Evolutionary conservation across 164 flowering plant species (phyloP), one percentile per base, ranked within the genome.

Genomic region (Liquidambar formosana): DNA sequence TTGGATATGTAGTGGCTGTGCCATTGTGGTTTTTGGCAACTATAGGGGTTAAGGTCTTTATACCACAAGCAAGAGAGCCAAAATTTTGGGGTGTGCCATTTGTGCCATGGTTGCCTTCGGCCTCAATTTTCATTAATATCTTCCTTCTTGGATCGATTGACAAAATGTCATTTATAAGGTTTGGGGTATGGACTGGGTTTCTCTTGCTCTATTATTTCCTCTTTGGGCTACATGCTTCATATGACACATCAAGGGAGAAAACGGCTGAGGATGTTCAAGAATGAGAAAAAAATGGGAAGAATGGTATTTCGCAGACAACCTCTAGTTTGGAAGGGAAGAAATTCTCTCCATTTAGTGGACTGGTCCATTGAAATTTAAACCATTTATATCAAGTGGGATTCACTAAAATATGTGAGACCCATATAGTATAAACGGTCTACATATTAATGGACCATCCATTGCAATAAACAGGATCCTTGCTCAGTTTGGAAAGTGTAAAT

Each of bases 31-130:
- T 80, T n/a, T 25, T 79, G 9, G 69, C 78, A 0, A 89, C 94
- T 0, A 22, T 74, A 0, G 82, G 72, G 12, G 52, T 89, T 0
- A n/a, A 27, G 51, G 0, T 76, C 1, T 62, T 76, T 19, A 87
- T 85, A 11, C 81, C 80, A 0, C 76, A 81, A 4, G 91, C 89
- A 0, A 73, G 85, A 22, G 18, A 21, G 0, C 86, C 91, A 0
- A 84, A 80, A 63, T 65, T 76, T 16, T 83, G 88, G 92, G 78
- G 88, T 10, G 78, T 77, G 8, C 92, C 92, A 0, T 33, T 84
- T 58, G 86, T 88, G 15, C 92, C 92, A 10, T 88, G 88, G 89
- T 12, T 88, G 67, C 92, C 92, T 9, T 82, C 92, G 1, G 72
- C 76, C 1, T 81, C 85, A 1, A 82, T 88, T 8, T 82, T 79